Evolutionary conservation across 495 filamentous ascomycete species (phyloP).

Genomic region (Thozetella sp.): DNA sequence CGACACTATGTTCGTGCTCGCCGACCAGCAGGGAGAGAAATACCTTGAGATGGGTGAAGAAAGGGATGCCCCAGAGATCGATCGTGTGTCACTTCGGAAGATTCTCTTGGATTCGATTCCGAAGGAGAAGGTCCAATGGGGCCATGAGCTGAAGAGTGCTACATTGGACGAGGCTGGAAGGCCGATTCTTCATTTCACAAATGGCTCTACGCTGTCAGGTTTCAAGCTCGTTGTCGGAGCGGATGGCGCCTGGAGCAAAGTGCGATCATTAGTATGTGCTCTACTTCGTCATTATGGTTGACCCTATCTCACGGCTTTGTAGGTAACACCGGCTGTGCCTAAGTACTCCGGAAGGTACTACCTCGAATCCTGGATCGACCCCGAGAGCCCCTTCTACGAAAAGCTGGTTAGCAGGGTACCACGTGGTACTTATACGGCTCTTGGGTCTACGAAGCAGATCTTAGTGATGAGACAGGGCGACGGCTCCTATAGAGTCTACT

Average conservation of each 20-base stretch:
- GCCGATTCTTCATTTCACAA: conserved; percentile 22
- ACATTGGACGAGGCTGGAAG: conserved; percentile 10
- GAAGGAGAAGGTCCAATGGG: conserved; percentile 28
- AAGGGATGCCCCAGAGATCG: conserved; percentile 33
- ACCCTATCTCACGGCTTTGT: neutral
- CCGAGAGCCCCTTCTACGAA: conserved; percentile 20
- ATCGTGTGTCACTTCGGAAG: conserved; percentile 38
- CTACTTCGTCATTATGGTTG: neutral
- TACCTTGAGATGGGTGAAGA: conserved; percentile 13
- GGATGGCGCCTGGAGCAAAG: conserved; percentile 36
- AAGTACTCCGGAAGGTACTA: conserved; percentile 27
- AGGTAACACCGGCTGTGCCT: conserved; percentile 26
- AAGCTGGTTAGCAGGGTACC: conserved; percentile 14
- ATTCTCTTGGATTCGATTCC: conserved; percentile 46
- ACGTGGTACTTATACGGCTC: conserved; percentile 14
- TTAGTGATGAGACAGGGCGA: conserved; percentile 25
- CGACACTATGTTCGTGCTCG: conserved; percentile 17
- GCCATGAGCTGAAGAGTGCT: conserved; percentile 1
- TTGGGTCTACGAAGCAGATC: conserved; percentile 18
- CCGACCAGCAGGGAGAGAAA: conserved; percentile 21
- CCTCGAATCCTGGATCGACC: conserved; percentile 23
- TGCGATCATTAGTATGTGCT: conserved; percentile 23
- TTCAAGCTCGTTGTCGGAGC: conserved; percentile 31
- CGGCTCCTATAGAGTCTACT: conserved; percentile 27
- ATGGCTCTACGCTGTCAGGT: conserved; percentile 20